phyloP scores from a whole-genome alignment of 139 green algal genomes.

The Coccomyxa sp. region DNA sequence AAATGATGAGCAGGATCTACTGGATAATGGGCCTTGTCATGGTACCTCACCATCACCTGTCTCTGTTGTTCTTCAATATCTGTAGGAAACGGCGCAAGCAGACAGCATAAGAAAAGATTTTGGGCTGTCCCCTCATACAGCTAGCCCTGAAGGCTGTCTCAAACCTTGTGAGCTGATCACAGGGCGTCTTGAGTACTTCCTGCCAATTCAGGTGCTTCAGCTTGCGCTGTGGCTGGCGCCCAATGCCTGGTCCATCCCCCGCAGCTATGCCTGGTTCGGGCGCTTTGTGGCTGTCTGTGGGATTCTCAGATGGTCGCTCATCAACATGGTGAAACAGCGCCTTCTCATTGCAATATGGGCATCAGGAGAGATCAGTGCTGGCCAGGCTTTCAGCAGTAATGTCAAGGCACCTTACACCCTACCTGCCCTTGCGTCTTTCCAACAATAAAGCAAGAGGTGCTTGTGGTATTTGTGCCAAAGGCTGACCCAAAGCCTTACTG shows the following conservation, averaged over 20 bases:
- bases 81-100: too few relatives aligned
- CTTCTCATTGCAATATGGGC: background rate
- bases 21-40: background rate
- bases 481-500: background rate
- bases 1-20: background rate
- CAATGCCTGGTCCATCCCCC: background rate
- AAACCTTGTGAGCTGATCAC: too few relatives aligned
- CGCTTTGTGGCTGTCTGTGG: background rate
- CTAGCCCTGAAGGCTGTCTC: too few relatives aligned
- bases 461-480: background rate
- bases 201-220: background rate
- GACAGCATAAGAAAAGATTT: too few relatives aligned
- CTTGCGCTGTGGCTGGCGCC: background rate
- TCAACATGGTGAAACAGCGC: background rate
- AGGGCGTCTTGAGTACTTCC: background rate
- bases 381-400: too few relatives aligned
- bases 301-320: background rate
- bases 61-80: too few relatives aligned
- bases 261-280: background rate
- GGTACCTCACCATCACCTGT: background rate
- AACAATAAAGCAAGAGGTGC: background rate
- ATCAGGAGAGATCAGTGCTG: too few relatives aligned
- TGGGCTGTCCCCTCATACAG: too few relatives aligned
- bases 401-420: too few relatives aligned
- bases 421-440: too few relatives aligned